These are phyloP conservation scores for Atalantia buxifolia DNA, from an alignment of 345 rosid genomes.

Conservation along the genomic window DNA sequence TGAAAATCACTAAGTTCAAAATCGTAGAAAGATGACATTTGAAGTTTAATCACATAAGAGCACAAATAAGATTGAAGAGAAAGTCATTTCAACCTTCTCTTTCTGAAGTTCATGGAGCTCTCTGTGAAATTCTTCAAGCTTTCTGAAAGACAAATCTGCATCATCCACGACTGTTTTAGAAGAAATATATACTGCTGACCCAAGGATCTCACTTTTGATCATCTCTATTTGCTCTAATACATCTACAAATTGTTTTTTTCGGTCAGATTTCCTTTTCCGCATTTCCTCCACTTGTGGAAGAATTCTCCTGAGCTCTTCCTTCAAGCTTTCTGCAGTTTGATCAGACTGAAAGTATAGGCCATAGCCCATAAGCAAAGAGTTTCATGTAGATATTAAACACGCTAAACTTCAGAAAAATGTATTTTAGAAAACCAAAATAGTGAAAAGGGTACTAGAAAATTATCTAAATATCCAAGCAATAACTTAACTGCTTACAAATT, in stretches of 20 bases:
- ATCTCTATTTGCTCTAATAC: slow-evolving; percentile 51
- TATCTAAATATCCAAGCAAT: background rate
- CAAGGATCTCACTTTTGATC: slow-evolving; percentile 60
- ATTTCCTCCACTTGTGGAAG: slow-evolving; percentile 90
- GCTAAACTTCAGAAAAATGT: background rate
- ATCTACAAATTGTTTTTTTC: slow-evolving; percentile 75
- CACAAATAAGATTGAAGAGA: slow-evolving; percentile 1
- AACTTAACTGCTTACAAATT: background rate
- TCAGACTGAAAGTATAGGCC: slow-evolving; percentile 50
- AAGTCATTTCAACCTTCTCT: slow-evolving; percentile 54
- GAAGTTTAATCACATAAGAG: slow-evolving; percentile 1
- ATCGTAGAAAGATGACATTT: background rate
- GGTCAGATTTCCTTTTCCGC: slow-evolving; percentile 67
- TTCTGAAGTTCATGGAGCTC: slow-evolving; percentile 62
- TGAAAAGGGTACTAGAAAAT: background rate
- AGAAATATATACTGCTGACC: slow-evolving; percentile 32
- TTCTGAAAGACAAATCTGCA: slow-evolving; percentile 71
- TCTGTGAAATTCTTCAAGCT: slow-evolving; percentile 68
- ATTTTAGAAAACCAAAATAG: background rate
- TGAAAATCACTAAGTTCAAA: background rate
- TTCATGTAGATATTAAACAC: background rate
- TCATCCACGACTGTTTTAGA: slow-evolving; percentile 46
- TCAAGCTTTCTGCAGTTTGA: slow-evolving; percentile 73
- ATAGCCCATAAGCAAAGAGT: background rate
- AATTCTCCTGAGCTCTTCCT: slow-evolving; percentile 68